Base-by-base conservation (phyloP, 108 stramenopile species). In the Cyclotella atomus region DNA sequence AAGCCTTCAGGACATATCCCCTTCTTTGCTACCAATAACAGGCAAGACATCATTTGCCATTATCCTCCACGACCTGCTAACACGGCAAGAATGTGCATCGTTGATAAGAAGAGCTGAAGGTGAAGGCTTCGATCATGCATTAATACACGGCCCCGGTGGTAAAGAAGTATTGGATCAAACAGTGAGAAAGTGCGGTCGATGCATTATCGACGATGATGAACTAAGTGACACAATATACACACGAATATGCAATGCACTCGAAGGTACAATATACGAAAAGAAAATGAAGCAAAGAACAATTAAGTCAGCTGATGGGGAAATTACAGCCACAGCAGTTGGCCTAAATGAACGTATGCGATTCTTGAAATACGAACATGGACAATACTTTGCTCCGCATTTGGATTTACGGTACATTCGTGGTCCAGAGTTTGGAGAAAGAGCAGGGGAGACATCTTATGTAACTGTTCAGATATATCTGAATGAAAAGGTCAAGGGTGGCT, bases 381-480 rank as follows among this genome's bases (percentile, higher is more conserved):
- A 67, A 3, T 75, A 52, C 43, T 75, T 75, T 34, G 74, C 74
- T 17, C 64, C 66, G 17, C 74, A 75, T 57, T 43, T 46, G 24
- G 74, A 75, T 75, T 44, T 54, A 46, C 59, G 43, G 3, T 75
- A 30, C 33, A 17, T 29, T 27, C 65, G 66, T 21, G 66, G 66
- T 23, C 66, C 66, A 0, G 54, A 68, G 30, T 33, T 54, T 28
- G 66, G 66, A 17, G 21, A 10, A 12, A 46, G 74, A 1, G 54
- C 53, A 8, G 72, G 72, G 35, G 72, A 73, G 55, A 65, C 25
- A 9, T 67, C 74, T 0, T 50, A 36, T 35, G 56, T 68, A n/a
- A 75, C 74, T 0, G 66, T 68, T 21, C 65, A 60, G n/a, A 32
- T 75, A 21, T 75, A 75, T 43, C 41, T 75, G 19, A 75, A 75